Conservation (phyloP, 305 asterid genomes). For the Stenogyne calaminthoides region DNA sequence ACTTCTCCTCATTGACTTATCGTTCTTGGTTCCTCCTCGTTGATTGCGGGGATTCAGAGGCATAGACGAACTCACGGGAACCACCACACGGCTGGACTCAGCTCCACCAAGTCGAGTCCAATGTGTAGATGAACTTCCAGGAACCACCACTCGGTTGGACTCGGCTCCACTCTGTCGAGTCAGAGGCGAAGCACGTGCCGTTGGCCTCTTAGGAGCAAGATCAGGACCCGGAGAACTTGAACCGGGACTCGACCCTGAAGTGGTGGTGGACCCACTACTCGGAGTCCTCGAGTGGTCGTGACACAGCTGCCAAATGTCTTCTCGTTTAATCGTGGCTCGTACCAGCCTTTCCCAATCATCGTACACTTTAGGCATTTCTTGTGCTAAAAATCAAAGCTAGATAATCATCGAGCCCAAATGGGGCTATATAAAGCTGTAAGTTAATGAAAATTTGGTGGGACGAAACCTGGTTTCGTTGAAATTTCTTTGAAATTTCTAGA, state of each 20-base stretch:
- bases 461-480: not conserved
- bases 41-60: no score
- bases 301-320: conserved; percentile 35
- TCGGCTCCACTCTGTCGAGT: not conserved
- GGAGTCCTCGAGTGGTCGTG: conserved; percentile 46
- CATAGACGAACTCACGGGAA: not conserved
- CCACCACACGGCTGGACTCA: not conserved
- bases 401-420: not conserved
- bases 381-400: not conserved
- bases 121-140: conserved; percentile 4
- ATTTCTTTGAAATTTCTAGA: conserved; percentile 3
- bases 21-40: not conserved
- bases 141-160: not conserved
- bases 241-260: conserved; percentile 22
- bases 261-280: conserved; percentile 33
- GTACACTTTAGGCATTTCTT: conserved; percentile 27
- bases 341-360: conserved; percentile 39
- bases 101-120: not conserved
- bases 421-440: conserved; percentile 1
- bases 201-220: not conserved
- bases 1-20: not conserved
- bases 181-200: conserved; percentile 18
- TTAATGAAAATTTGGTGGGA: not conserved
- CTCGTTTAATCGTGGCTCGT: no score
- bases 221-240: conserved; percentile 10